These are phyloP conservation scores for Coix lacrymajobi DNA, from an alignment of 176 grass and related monocot genomes.

Conservation along the genomic window DNA sequence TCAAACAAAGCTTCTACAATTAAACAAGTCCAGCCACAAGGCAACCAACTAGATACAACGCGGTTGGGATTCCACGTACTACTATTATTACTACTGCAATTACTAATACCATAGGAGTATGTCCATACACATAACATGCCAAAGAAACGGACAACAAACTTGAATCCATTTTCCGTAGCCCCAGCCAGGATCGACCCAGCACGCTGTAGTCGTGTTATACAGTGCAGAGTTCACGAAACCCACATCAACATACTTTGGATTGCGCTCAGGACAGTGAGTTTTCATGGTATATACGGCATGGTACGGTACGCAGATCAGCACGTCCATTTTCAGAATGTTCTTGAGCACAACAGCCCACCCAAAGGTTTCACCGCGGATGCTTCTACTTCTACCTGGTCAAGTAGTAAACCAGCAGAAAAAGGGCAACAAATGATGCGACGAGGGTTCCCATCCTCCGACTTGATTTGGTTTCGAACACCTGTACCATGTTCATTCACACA, in stretches of 20 bases:
- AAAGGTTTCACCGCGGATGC: neutral
- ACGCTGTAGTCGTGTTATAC: neutral
- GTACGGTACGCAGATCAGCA: neutral
- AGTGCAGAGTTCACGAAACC: neutral
- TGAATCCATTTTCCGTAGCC: slow-evolving; percentile 16
- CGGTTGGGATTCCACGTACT: neutral
- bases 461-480: slow-evolving; percentile 97
- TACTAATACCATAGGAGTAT: neutral
- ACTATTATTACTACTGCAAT: neutral
- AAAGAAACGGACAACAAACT: neutral
- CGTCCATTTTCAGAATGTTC: slow-evolving; percentile 2
- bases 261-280: neutral
- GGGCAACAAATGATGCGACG: slow-evolving; percentile 73
- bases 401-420: slow-evolving; percentile 90
- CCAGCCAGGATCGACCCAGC: slow-evolving; percentile 5
- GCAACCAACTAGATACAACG: neutral
- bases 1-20: neutral
- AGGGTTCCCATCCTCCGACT: slow-evolving; percentile 84
- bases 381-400: slow-evolving; percentile 75
- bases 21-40: neutral
- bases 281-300: slow-evolving; percentile 14
- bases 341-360: neutral
- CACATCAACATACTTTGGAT: slow-evolving; percentile 20
- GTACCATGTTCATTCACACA: neutral
- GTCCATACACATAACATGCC: neutral